A percentile compares a stretch with the other conserved stretches of the same genome.
Evolutionary conservation across 768 basidiomycete genomes (phyloP).

Genomic region (Tricholoma hemisulphureum): DNA sequence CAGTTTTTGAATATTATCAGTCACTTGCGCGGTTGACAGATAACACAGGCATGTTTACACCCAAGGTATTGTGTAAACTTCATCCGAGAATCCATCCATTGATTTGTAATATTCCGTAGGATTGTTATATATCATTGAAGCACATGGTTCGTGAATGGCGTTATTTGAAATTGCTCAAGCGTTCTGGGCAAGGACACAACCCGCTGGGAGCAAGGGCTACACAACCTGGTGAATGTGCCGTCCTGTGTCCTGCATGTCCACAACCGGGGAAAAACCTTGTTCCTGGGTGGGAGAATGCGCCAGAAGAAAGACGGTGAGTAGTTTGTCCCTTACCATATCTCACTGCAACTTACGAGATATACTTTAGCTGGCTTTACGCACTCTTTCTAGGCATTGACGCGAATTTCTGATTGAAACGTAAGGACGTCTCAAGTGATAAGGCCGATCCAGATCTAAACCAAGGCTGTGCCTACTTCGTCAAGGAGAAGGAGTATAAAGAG

Average conservation of each 20-base stretch:
- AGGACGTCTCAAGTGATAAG: slow-evolving; percentile 4
- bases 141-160: slow-evolving; percentile 21
- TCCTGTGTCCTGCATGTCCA: slow-evolving; percentile 36
- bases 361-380: slow-evolving; percentile 1
- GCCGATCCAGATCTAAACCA: slow-evolving; percentile 8
- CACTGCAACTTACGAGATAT: background rate
- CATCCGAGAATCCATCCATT: too few species aligned
- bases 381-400: slow-evolving; percentile 5
- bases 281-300: slow-evolving; percentile 18
- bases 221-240: slow-evolving; percentile 23
- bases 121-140: slow-evolving; percentile 21
- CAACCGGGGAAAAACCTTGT: slow-evolving; percentile 31
- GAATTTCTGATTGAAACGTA: slow-evolving; percentile 10
- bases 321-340: background rate
- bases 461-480: slow-evolving; percentile 12
- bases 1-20: slow-evolving; percentile 27
- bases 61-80: background rate
- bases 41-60: slow-evolving; percentile 9
- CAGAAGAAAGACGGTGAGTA: slow-evolving; percentile 12
- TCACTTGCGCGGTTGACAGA: slow-evolving; percentile 21
- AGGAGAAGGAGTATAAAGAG: slow-evolving; percentile 18
- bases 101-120: slow-evolving; percentile 9
- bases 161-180: slow-evolving; percentile 25
- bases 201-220: slow-evolving; percentile 17
- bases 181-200: slow-evolving; percentile 26